Evolutionary conservation across 1,284 basidiomycete species (phyloP).

Genomic region (Caloboletus inedulis): DNA sequence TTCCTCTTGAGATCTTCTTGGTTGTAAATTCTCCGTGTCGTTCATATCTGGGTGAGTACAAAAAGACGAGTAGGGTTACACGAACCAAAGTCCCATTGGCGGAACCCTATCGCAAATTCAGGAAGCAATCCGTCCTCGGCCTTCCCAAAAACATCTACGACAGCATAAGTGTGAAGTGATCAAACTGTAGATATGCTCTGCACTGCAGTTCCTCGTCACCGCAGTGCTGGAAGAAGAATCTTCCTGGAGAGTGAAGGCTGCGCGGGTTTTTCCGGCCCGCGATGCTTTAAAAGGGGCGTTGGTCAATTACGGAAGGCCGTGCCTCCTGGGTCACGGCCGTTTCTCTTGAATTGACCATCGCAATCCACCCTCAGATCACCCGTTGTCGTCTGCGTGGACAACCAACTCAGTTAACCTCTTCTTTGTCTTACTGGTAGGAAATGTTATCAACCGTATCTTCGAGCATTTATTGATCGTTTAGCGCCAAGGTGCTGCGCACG

Average conservation of each 20-base stretch:
- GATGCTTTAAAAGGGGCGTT: constrained; percentile 16
- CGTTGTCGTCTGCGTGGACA: neutral
- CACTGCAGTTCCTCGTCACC: too few species aligned
- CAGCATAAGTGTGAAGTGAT: neutral
- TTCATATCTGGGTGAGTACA: neutral
- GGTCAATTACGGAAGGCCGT: constrained; percentile 14
- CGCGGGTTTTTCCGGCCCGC: constrained; percentile 15
- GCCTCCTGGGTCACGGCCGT: constrained; percentile 9
- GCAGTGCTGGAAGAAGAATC: too few species aligned
- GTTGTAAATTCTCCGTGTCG: neutral
- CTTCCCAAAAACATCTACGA: neutral
- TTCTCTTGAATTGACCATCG: constrained; percentile 4
- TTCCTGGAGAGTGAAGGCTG: too few species aligned
- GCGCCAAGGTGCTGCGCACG: constrained; percentile 18
- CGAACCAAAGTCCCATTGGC: neutral
- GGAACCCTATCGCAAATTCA: neutral
- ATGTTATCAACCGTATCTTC: neutral
- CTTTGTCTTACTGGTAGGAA: neutral
- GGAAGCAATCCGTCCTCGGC: neutral
- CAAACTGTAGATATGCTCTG: neutral
- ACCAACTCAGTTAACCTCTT: neutral
- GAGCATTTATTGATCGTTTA: neutral
- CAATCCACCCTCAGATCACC: constrained; percentile 1
- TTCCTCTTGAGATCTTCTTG: neutral
- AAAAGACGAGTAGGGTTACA: neutral